Evolutionary conservation across 495 filamentous ascomycete species (phyloP), one percentile per base, ranked within the genome.

Genomic region (Neurospora discreta): DNA sequence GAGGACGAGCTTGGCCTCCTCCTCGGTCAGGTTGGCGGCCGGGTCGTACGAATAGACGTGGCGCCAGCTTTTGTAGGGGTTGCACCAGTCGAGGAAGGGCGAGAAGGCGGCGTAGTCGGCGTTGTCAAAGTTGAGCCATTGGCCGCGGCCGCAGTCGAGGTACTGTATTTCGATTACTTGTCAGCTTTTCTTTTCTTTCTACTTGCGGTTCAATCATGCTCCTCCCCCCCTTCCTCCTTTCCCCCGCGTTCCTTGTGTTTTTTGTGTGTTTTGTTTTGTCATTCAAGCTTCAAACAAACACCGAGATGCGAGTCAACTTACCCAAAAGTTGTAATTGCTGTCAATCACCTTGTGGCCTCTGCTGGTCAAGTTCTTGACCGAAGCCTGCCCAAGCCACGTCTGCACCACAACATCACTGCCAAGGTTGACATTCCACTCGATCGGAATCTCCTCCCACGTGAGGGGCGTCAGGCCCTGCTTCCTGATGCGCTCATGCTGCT

Each of bases 401-500:
- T 95, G 92, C 7, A 94, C 87, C 41, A 95, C 84, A 33, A 83
- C 81, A 69, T 90, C 86, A 30, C 83, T 75, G 0, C 87, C 85
- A 9, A 95, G 81, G 0, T 85, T 90, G 33, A 95, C 76, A 78
- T 93, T 91, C 88, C 91, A 95, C 30, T 87, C 82, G 13, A 92
- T 82, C 3, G 92, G 85, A 83, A 92, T 92, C 78, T 95, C 92
- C 80, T 95, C 92, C 92, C 92, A 95, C 7, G 91, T 88, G 16
- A 95, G 82, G 3, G 91, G 91, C 11, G 85, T 86, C 75, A 94
- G 79, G 16, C 89, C 89, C 1, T 84, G 82, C 23, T 80, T 80
- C 33, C 85, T 78, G 10, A 94, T 83, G 20, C 87, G 84, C 42
- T 75, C 79, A 74, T 93, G 91, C 74, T 87, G 87, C 71, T 84